Percentiles rank a stretch among this genome's conserved stretches.
phyloP scores from a whole-genome alignment of 1,284 basidiomycete genomes.

The Pascua sp. region DNA sequence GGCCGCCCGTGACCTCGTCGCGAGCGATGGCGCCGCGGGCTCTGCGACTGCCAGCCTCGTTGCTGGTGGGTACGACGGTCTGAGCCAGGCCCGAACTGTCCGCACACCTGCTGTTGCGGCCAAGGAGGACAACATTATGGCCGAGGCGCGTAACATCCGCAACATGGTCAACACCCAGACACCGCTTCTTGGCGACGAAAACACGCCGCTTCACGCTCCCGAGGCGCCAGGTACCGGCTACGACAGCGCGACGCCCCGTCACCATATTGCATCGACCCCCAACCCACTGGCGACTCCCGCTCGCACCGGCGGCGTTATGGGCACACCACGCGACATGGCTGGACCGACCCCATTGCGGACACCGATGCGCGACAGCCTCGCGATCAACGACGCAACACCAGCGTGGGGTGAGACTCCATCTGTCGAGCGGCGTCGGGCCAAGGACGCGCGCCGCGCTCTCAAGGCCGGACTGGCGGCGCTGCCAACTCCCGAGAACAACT shows the following conservation, averaged over 20 bases:
- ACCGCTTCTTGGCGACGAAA: conserved; percentile 92
- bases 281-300: conserved; percentile 89
- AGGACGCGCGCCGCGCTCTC: conserved; percentile 67
- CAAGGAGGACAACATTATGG: conserved; percentile 84
- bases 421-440: conserved; percentile 62
- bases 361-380: conserved; percentile 83
- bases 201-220: conserved; percentile 79
- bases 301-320: conserved; percentile 54
- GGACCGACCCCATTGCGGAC: conserved; percentile 80
- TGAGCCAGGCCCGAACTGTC: conserved; percentile 83
- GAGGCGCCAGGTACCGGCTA: conserved; percentile 68
- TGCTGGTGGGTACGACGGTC: conserved; percentile 77
- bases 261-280: conserved; percentile 82
- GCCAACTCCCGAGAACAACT: conserved; percentile 95
- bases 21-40: conserved; percentile 57
- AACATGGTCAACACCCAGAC: conserved; percentile 91
- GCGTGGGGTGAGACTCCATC: conserved; percentile 66
- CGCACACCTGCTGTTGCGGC: conserved; percentile 81
- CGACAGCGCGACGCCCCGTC: conserved; percentile 85
- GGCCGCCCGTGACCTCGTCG: conserved; percentile 76
- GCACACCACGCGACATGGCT: conserved; percentile 60
- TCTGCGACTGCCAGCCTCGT: conserved; percentile 82
- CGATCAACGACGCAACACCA: conserved; percentile 70
- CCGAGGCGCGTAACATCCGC: conserved; percentile 89
- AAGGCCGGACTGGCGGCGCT: conserved; percentile 76